Evolutionary conservation across 2,329 filamentous ascomycete species (phyloP).

Genomic region (Pleomassaria siparia): DNA sequence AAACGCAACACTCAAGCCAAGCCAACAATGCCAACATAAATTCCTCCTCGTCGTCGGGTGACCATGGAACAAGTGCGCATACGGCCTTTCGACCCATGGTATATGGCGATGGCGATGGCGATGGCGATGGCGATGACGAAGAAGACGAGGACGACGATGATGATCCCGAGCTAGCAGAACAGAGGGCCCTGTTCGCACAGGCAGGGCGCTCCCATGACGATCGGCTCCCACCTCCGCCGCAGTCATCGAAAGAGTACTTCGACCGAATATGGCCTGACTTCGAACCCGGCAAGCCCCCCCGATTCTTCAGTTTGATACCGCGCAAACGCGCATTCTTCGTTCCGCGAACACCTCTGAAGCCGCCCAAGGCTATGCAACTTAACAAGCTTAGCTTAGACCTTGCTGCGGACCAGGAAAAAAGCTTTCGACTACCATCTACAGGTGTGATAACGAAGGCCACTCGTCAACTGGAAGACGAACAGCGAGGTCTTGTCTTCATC

Average conservation of each 20-base stretch:
- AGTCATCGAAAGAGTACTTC: constrained; percentile 74
- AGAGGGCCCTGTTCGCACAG: constrained; percentile 35
- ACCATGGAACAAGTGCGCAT: constrained; percentile 20
- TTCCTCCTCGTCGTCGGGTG: constrained; percentile 15
- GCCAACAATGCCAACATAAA: constrained; percentile 20
- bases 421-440: constrained; percentile 71
- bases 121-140: constrained; percentile 23
- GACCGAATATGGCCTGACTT: constrained; percentile 81
- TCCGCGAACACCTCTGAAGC: constrained; percentile 76
- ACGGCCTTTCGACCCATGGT: constrained; percentile 17
- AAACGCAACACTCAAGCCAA: constrained; percentile 14
- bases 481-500: constrained; percentile 57
- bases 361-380: constrained; percentile 78
- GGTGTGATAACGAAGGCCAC: constrained; percentile 51
- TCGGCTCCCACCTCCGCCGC: constrained; percentile 65
- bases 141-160: constrained; percentile 33
- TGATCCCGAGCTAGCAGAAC: constrained; percentile 34
- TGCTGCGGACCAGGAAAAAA: constrained; percentile 80
- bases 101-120: constrained; percentile 19
- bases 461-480: constrained; percentile 52
- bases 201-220: constrained; percentile 37
- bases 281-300: constrained; percentile 70
- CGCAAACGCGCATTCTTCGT: constrained; percentile 76
- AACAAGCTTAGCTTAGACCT: constrained; percentile 89
- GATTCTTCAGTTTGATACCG: constrained; percentile 81